These are phyloP conservation scores for Thymus quinquecostatus DNA, from an alignment of 257 asterid species.

Conservation along the genomic window DNA sequence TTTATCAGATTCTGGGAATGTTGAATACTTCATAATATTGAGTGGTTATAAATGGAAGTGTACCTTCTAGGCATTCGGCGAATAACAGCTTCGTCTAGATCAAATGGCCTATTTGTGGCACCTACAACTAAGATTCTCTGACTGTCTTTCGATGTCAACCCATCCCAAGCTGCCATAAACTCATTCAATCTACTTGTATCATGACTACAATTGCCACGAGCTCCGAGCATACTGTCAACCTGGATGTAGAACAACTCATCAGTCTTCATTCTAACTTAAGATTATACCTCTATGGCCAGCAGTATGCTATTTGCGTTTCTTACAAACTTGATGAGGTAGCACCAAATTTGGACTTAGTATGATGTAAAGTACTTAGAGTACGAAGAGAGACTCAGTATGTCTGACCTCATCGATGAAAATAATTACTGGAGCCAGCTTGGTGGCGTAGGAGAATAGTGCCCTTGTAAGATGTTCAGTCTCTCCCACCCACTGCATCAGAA, in stretches of 20 bases:
- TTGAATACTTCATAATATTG: too few relatives aligned
- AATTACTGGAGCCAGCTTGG: neutral
- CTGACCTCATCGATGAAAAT: neutral
- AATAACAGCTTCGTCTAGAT: conserved; percentile 59
- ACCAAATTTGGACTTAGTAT: neutral
- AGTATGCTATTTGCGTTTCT: too few relatives aligned
- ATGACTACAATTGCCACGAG: conserved; percentile 61
- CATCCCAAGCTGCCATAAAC: conserved; percentile 42
- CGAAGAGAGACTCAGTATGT: too few relatives aligned
- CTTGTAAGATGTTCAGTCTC: neutral
- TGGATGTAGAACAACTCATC: conserved; percentile 28
- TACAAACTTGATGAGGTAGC: neutral
- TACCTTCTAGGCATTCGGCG: conserved; percentile 81
- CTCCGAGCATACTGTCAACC: conserved; percentile 81
- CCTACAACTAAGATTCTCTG: conserved; percentile 56
- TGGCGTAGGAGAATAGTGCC: conserved; percentile 6
- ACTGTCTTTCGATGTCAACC: conserved; percentile 65
- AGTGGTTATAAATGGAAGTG: too few relatives aligned
- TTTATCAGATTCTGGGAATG: too few relatives aligned
- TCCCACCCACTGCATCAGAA: too few relatives aligned
- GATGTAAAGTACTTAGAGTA: neutral
- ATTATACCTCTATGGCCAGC: too few relatives aligned
- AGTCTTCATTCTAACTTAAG: too few relatives aligned
- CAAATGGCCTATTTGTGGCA: too few relatives aligned
- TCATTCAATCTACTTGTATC: conserved; percentile 66